These are phyloP conservation scores for Clarireedia monteithiana DNA, from an alignment of 2,329 filamentous ascomycete species.

Conservation along the genomic window DNA sequence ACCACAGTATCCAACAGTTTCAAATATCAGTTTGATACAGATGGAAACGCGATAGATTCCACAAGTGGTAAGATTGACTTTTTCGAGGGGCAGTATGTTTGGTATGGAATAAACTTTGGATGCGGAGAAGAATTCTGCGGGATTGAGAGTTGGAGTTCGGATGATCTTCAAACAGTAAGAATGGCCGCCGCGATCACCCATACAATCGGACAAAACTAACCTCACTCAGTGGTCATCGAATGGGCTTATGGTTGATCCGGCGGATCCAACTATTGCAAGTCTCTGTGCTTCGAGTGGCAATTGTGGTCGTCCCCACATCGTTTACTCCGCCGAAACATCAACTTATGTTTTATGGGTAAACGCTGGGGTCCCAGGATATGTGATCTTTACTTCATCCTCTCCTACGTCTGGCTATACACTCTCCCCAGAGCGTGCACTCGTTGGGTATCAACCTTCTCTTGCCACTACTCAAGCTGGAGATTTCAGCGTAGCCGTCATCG, in stretches of 20 bases:
- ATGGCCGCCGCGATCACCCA: neutral
- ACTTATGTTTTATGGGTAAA: conserved; percentile 1
- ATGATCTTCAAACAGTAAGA: neutral
- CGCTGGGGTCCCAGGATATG: neutral
- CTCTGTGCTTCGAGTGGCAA: neutral
- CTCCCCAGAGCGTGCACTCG: neutral
- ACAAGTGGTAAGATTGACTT: conserved; percentile 22
- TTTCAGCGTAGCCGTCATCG: conserved; percentile 4
- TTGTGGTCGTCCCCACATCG: conserved; percentile 1
- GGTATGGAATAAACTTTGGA: conserved; percentile 18
- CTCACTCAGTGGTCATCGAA: conserved; percentile 1
- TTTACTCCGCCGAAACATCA: neutral
- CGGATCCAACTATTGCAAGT: neutral
- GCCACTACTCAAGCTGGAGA: neutral
- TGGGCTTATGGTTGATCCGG: conserved; percentile 1
- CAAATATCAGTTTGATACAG: conserved; percentile 17
- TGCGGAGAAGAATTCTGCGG: conserved; percentile 20
- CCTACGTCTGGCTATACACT: neutral
- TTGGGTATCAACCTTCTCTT: neutral
- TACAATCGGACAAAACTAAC: neutral
- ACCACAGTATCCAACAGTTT: conserved; percentile 1
- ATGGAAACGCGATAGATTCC: conserved; percentile 21
- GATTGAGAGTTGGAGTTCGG: conserved; percentile 10
- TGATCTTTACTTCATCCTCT: neutral
- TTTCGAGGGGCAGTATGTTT: conserved; percentile 17